Conservation (phyloP, 371 early-diverging fungal genomes). For the Rhizopus stolonifer region DNA sequence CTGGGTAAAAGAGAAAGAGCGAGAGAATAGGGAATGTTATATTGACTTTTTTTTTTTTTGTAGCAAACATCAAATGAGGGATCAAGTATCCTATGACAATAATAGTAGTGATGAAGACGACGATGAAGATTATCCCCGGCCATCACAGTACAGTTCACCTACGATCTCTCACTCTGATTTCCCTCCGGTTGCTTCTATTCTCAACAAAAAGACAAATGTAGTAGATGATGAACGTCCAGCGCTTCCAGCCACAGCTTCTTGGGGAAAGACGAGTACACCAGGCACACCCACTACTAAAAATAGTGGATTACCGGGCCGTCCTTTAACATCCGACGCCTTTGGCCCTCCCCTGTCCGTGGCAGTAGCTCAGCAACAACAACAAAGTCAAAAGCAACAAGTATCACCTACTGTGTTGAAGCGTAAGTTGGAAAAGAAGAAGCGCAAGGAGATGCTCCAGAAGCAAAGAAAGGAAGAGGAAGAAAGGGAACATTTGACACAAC, state of each 20-base stretch:
- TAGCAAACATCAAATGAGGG: slow-evolving; percentile 62
- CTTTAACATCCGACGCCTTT: slow-evolving; percentile 46
- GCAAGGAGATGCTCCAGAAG: slow-evolving; percentile 31
- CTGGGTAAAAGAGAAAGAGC: slow-evolving; percentile 40
- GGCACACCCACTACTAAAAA: slow-evolving; percentile 48
- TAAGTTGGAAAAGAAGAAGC: slow-evolving; percentile 45
- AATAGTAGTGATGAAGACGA: slow-evolving; percentile 22
- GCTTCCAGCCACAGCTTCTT: slow-evolving; percentile 64
- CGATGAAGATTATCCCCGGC: slow-evolving; percentile 16
- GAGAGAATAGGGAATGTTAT: background rate
- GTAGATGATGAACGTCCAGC: slow-evolving; percentile 53
- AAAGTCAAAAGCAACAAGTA: slow-evolving; percentile 22
- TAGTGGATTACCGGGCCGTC: slow-evolving; percentile 34
- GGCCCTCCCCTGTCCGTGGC: slow-evolving; percentile 53
- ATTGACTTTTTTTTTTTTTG: background rate
- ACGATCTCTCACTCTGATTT: slow-evolving; percentile 33
- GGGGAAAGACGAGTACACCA: slow-evolving; percentile 56
- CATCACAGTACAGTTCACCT: slow-evolving; percentile 23
- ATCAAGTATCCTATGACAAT: slow-evolving; percentile 48
- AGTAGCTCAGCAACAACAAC: slow-evolving; percentile 56
- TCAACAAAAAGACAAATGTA: slow-evolving; percentile 1
- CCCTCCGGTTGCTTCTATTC: slow-evolving; percentile 18
- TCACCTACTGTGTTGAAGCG: slow-evolving; percentile 32
- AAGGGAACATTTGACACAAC: background rate
- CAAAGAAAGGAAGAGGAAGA: slow-evolving; percentile 30